Percentiles rank a stretch among this genome's conserved stretches.
Evolutionary conservation across 2,329 filamentous ascomycete genomes (phyloP).

Genomic region (Neocucurbitaria cava): DNA sequence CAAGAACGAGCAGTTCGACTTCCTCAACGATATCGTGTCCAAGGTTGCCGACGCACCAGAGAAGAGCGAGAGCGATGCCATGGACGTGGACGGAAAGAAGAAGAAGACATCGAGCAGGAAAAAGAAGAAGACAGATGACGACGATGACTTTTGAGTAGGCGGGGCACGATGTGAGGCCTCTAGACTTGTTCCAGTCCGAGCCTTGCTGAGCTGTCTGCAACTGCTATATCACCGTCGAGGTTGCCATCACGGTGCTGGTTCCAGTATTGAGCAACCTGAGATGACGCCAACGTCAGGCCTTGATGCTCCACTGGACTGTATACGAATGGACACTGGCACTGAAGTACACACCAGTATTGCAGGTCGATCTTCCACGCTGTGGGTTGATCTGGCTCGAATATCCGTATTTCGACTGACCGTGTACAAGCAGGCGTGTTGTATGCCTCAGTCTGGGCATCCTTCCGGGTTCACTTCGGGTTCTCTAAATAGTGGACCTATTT

Average conservation of each 20-base stretch:
- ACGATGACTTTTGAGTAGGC: conserved; percentile 42
- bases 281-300: neutral
- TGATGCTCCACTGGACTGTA: neutral
- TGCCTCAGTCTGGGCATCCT: neutral
- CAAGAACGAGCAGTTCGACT: conserved; percentile 92
- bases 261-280: neutral
- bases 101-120: conserved; percentile 49
- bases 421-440: conserved; percentile 19
- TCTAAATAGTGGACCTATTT: neutral
- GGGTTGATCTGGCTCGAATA: neutral
- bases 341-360: neutral
- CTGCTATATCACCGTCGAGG: no score
- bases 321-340: neutral
- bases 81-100: conserved; percentile 53
- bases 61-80: conserved; percentile 55
- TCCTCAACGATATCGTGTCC: conserved; percentile 86
- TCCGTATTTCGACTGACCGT: neutral
- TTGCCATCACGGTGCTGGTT: no score
- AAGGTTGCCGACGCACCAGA: conserved; percentile 75
- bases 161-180: neutral
- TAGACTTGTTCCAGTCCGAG: neutral
- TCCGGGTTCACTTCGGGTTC: conserved; percentile 2
- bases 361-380: neutral
- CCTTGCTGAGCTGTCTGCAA: neutral
- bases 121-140: conserved; percentile 49